phyloP scores from a whole-genome alignment of 768 basidiomycete species.

The Suillus ampliporus region DNA sequence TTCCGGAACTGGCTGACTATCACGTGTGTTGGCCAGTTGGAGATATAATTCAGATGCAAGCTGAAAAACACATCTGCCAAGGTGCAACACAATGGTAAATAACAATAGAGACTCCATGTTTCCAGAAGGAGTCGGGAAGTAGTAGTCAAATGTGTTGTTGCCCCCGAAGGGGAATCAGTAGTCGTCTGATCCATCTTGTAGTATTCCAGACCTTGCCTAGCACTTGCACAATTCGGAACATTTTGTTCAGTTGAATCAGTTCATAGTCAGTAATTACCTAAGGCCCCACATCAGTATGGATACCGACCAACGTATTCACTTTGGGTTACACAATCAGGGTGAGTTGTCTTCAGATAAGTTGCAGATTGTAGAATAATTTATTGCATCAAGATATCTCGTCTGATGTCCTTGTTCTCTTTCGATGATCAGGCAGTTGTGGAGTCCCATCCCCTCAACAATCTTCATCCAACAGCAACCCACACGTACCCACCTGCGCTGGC shows the following conservation, averaged over 20 bases:
- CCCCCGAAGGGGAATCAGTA: too few species aligned
- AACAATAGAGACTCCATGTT: too few species aligned
- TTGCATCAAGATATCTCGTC: background rate
- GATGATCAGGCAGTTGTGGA: background rate
- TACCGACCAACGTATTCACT: too few species aligned
- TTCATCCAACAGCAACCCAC: background rate
- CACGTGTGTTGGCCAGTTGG: too few species aligned
- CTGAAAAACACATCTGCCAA: too few species aligned
- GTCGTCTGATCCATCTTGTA: too few species aligned
- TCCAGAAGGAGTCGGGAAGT: background rate
- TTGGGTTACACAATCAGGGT: background rate
- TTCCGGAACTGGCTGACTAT: too few species aligned
- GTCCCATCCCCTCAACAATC: background rate
- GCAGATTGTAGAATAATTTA: background rate
- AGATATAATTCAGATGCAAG: too few species aligned
- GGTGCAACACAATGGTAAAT: too few species aligned
- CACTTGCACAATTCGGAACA: background rate
- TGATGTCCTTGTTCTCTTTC: background rate
- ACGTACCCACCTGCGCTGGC: background rate
- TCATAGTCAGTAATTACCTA: background rate
- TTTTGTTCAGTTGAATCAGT: background rate
- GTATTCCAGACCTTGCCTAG: too few species aligned
- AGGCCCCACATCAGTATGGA: too few species aligned
- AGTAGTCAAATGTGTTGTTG: background rate
- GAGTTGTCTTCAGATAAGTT: background rate